A percentile compares a stretch with the other conserved stretches of the same genome.
These are phyloP conservation scores for Spinacia oleracea DNA, from an alignment of 179 eudicot genomes.

Conservation along the genomic window DNA sequence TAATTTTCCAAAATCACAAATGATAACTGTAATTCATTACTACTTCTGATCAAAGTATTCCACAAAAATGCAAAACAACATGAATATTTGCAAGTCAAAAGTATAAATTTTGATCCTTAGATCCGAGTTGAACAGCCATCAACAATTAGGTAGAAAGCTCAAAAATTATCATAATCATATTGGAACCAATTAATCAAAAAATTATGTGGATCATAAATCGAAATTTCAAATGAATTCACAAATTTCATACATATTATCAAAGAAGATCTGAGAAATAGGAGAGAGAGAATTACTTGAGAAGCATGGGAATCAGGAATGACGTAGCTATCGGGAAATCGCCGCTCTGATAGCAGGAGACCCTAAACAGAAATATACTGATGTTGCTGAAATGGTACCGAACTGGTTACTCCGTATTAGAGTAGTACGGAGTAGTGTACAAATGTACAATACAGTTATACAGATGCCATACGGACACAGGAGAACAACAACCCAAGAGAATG, in stretches of 20 bases:
- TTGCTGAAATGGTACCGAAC: not conserved
- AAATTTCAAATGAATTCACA: not conserved
- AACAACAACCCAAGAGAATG: too few relatives aligned
- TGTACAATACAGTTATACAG: too few relatives aligned
- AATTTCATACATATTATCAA: not conserved
- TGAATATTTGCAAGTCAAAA: not conserved
- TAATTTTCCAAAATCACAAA: not conserved
- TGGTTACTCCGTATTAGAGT: too few relatives aligned
- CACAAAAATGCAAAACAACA: not conserved
- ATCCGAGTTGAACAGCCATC: not conserved
- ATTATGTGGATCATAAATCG: not conserved
- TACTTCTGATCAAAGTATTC: too few relatives aligned
- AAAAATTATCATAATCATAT: not conserved
- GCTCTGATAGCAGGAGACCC: not conserved
- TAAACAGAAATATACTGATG: not conserved
- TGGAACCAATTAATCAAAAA: not conserved
- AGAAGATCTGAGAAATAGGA: not conserved
- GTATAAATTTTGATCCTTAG: not conserved
- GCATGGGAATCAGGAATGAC: not conserved
- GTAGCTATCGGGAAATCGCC: not conserved
- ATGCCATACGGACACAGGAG: too few relatives aligned
- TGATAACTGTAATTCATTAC: not conserved
- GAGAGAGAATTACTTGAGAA: slow-evolving; percentile 1
- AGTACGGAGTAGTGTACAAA: too few relatives aligned
- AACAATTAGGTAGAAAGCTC: not conserved